Percentiles rank a stretch among this genome's conserved stretches.
These are phyloP conservation scores for Aspergillus baeticus DNA, from an alignment of 495 filamentous ascomycete genomes.

Conservation along the genomic window DNA sequence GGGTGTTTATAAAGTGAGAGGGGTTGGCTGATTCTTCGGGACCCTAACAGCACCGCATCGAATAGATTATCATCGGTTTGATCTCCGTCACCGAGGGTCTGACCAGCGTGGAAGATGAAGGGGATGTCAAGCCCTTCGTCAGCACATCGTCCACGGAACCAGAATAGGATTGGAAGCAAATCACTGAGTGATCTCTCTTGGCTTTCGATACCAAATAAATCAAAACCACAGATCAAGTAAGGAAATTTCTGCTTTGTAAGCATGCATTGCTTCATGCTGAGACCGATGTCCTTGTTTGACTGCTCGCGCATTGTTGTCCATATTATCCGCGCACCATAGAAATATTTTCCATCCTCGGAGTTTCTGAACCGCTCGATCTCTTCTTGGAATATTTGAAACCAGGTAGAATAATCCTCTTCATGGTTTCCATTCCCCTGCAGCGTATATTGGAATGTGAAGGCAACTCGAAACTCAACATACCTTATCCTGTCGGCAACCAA, in stretches of 20 bases:
- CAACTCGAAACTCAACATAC: constrained; percentile 71
- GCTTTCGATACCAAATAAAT: constrained; percentile 86
- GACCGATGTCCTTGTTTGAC: constrained; percentile 62
- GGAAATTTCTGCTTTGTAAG: constrained; percentile 75
- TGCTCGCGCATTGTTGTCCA: constrained; percentile 73
- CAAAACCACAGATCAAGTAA: constrained; percentile 79
- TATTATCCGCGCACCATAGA: constrained; percentile 86
- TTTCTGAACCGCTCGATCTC: constrained; percentile 75
- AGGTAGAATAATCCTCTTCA: constrained; percentile 61
- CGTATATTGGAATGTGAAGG: constrained; percentile 62
- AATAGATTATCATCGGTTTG: constrained; percentile 81
- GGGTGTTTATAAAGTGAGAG: constrained; percentile 91
- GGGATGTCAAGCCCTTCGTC: constrained; percentile 82
- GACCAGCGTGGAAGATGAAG: constrained; percentile 93
- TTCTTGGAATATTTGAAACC: constrained; percentile 70
- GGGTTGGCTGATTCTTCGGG: constrained; percentile 83
- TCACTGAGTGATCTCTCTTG: constrained; percentile 70
- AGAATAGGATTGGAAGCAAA: constrained; percentile 80
- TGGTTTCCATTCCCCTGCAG: constrained; percentile 54
- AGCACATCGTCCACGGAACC: constrained; percentile 83
- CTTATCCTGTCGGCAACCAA: constrained; percentile 73
- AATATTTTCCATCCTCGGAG: constrained; percentile 65
- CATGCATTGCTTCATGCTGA: constrained; percentile 85
- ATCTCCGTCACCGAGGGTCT: constrained; percentile 75
- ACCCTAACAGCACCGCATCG: constrained; percentile 84